Percentiles rank a stretch among this genome's conserved stretches.
These are phyloP conservation scores for Funneliformis geosporum DNA, from an alignment of 192 early-diverging fungal genomes.

Conservation along the genomic window DNA sequence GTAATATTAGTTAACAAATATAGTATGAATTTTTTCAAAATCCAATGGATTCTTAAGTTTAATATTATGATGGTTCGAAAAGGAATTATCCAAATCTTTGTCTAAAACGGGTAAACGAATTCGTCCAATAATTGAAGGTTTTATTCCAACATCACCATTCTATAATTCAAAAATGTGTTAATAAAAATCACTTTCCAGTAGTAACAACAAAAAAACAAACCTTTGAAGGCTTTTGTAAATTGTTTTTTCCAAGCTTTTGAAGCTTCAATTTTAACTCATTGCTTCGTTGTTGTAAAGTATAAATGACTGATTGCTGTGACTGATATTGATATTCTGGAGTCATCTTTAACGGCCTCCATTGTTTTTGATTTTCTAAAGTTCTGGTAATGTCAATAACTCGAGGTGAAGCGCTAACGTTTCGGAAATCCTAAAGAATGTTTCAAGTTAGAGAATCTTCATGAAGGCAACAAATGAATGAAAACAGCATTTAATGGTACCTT, in stretches of 20 bases:
- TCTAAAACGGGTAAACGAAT: slow-evolving; percentile 31
- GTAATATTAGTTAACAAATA: slow-evolving; percentile 37
- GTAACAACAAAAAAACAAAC: slow-evolving; percentile 8
- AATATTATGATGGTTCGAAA: slow-evolving; percentile 20
- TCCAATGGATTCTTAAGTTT: slow-evolving; percentile 35
- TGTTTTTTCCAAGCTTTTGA: slow-evolving; percentile 19
- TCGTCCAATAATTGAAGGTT: slow-evolving; percentile 27
- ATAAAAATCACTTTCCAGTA: neutral
- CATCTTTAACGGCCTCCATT: slow-evolving; percentile 52
- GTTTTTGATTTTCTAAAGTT: slow-evolving; percentile 29
- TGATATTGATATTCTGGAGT: slow-evolving; percentile 58
- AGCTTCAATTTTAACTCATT: slow-evolving; percentile 46
- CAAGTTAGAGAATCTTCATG: neutral
- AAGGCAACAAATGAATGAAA: neutral
- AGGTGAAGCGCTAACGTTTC: slow-evolving; percentile 49
- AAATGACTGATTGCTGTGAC: slow-evolving; percentile 53
- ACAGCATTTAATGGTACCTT: slow-evolving; percentile 38
- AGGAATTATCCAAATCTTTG: neutral
- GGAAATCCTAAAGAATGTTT: slow-evolving; percentile 38
- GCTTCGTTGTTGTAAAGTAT: slow-evolving; percentile 56
- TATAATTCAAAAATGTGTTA: neutral
- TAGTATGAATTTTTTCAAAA: slow-evolving; percentile 39
- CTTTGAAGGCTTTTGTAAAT: slow-evolving; percentile 22
- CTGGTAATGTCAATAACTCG: slow-evolving; percentile 52
- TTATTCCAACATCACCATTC: slow-evolving; percentile 14